Evolutionary conservation across 352 stramenopile genomes (phyloP).

Genomic region (Peronospora destructor): DNA sequence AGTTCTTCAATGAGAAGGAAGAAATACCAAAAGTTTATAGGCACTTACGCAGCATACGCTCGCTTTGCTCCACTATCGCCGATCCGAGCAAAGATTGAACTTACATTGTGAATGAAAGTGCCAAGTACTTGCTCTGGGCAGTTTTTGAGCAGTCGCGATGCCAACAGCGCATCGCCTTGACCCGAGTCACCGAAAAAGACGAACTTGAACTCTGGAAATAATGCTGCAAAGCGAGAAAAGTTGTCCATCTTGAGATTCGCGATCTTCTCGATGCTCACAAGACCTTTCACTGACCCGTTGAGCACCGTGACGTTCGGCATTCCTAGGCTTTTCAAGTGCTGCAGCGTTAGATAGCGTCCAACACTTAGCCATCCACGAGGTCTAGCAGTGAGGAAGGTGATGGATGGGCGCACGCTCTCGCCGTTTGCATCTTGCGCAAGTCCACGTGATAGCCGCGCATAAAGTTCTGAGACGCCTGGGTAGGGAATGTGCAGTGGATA

Average conservation of each 20-base stretch:
- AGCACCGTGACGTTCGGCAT: slow-evolving; percentile 71
- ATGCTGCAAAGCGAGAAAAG: slow-evolving; percentile 63
- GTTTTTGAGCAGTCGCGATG: slow-evolving; percentile 47
- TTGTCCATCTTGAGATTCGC: slow-evolving; percentile 79
- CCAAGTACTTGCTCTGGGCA: slow-evolving; percentile 59
- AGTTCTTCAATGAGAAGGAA: neutral
- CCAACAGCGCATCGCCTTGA: slow-evolving; percentile 68
- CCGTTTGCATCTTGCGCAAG: slow-evolving; percentile 28
- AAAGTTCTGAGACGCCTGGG: slow-evolving; percentile 70
- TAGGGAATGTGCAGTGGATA: slow-evolving; percentile 77
- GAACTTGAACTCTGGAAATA: slow-evolving; percentile 84
- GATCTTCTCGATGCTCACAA: slow-evolving; percentile 82
- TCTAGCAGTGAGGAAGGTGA: slow-evolving; percentile 78
- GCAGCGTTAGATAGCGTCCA: slow-evolving; percentile 68
- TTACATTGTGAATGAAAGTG: slow-evolving; percentile 80
- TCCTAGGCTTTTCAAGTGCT: slow-evolving; percentile 70
- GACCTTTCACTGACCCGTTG: slow-evolving; percentile 67
- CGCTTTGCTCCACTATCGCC: slow-evolving; percentile 60
- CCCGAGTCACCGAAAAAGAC: slow-evolving; percentile 82
- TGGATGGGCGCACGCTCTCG: slow-evolving; percentile 38
- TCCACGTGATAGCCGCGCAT: slow-evolving; percentile 50
- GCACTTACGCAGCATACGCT: slow-evolving; percentile 50
- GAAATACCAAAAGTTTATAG: neutral
- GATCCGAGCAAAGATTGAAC: slow-evolving; percentile 40
- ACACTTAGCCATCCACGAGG: slow-evolving; percentile 76